These are phyloP conservation scores for Ceratopteris richardii DNA, from an alignment of 75 land plant genomes.

Conservation along the genomic window DNA sequence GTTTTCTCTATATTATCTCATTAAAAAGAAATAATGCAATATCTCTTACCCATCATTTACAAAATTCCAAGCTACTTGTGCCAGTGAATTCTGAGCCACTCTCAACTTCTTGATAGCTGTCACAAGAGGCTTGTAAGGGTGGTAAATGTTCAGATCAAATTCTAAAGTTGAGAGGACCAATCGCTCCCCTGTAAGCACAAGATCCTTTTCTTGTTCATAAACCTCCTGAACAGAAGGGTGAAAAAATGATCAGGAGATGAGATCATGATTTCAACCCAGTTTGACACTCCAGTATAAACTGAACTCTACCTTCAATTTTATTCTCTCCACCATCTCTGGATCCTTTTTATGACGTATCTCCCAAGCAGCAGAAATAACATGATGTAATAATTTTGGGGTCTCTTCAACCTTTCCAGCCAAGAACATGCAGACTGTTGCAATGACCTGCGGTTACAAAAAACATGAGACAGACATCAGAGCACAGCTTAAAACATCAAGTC, in stretches of 20 bases:
- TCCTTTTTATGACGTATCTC: conserved; percentile 40
- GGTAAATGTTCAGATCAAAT: conserved; percentile 86
- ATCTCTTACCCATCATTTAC: conserved; percentile 87
- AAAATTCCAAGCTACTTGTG: conserved; percentile 97
- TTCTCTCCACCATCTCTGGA: conserved; percentile 12
- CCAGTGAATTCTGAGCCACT: conserved; percentile 76
- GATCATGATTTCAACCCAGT: neutral
- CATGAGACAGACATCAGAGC: too few species aligned
- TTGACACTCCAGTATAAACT: neutral
- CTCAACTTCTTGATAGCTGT: conserved; percentile 88
- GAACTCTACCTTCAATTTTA: conserved; percentile 21
- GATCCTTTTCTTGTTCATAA: conserved; percentile 78
- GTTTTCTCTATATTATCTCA: neutral
- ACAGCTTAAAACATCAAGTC: too few species aligned
- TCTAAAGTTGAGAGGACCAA: conserved; percentile 77
- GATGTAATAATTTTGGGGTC: conserved; percentile 71
- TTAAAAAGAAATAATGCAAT: neutral
- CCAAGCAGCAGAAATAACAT: conserved; percentile 76
- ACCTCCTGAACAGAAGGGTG: conserved; percentile 64
- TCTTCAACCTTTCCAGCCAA: conserved; percentile 95
- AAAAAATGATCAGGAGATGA: neutral
- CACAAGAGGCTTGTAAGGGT: conserved; percentile 93
- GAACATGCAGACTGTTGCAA: conserved; percentile 93
- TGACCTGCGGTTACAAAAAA: conserved; percentile 59
- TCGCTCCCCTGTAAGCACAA: conserved; percentile 69